Evolutionary conservation across 1,139 yeast genomes (phyloP).

Genomic region (Cylindricascospora bacillispora): DNA sequence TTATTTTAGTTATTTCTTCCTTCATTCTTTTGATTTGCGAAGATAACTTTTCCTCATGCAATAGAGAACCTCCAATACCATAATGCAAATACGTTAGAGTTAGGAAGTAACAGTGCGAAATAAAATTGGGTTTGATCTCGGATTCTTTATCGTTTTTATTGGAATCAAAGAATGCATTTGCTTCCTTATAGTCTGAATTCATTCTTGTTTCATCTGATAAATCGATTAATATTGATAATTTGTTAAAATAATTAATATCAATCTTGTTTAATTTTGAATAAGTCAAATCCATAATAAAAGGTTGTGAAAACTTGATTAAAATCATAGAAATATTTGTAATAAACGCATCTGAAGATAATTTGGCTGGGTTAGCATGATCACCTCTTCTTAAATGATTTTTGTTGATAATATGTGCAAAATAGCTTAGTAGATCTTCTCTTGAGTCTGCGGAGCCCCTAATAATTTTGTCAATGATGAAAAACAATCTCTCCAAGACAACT

Average conservation of each 20-base stretch:
- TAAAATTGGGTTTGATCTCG: constrained; percentile 46
- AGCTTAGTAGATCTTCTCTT: constrained; percentile 47
- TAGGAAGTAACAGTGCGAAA: constrained; percentile 76
- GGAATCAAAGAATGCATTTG: constrained; percentile 40
- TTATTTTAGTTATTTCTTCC: constrained; percentile 38
- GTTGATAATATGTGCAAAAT: constrained; percentile 62
- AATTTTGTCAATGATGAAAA: constrained; percentile 56
- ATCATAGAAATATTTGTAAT: constrained; percentile 66
- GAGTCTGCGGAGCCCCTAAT: constrained; percentile 64
- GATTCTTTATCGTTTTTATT: constrained; percentile 25
- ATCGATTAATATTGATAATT: constrained; percentile 38
- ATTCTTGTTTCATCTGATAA: constrained; percentile 73
- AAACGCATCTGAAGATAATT: constrained; percentile 66
- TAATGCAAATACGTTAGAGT: constrained; percentile 72
- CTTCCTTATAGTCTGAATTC: constrained; percentile 61
- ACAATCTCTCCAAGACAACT: constrained; percentile 45
- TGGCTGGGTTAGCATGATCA: constrained; percentile 59
- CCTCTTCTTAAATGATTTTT: constrained; percentile 81
- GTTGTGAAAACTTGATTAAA: constrained; percentile 61
- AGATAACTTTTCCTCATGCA: constrained; percentile 44
- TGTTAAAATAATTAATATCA: constrained; percentile 50
- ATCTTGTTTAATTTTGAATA: constrained; percentile 62
- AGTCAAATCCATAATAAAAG: constrained; percentile 66
- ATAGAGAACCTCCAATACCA: constrained; percentile 72
- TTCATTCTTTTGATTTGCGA: constrained; percentile 28